A percentile compares a stretch with the other conserved stretches of the same genome.
Conservation (phyloP, 768 basidiomycete species). For the Tulasnella sp. region DNA sequence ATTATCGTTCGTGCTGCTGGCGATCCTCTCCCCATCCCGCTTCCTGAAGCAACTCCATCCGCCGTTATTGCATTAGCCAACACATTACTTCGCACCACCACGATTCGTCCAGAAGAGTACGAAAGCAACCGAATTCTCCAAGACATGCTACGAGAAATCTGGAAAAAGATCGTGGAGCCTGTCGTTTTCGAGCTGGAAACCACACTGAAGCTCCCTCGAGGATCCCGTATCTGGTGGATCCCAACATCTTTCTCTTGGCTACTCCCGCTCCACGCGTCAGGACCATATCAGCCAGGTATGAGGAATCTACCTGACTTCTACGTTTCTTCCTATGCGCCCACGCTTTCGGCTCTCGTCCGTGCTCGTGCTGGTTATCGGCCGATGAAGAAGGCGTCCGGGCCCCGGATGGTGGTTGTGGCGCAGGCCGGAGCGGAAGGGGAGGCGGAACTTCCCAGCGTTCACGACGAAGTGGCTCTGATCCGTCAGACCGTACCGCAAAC, state of each 20-base stretch:
- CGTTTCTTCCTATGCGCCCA: slow-evolving; percentile 12
- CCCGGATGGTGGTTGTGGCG: background rate
- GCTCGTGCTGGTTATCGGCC: background rate
- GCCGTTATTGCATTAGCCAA: no score
- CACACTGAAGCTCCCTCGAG: background rate
- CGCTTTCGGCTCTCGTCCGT: slow-evolving; percentile 8
- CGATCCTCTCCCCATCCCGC: background rate
- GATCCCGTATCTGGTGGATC: slow-evolving; percentile 6
- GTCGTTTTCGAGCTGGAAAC: background rate
- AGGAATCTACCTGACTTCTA: slow-evolving; percentile 3
- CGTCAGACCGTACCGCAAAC: background rate
- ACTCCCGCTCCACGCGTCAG: slow-evolving; percentile 12
- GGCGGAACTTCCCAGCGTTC: background rate
- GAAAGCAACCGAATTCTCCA: background rate
- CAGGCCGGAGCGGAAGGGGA: background rate
- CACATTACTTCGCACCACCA: background rate
- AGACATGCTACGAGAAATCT: background rate
- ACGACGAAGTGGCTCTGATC: background rate
- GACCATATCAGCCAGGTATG: background rate
- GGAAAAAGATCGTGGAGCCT: background rate
- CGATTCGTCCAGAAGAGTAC: background rate
- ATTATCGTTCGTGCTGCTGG: background rate
- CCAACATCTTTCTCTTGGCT: background rate
- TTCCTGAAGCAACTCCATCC: background rate
- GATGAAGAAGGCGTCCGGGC: background rate